Percentiles rank a stretch among this genome's conserved stretches.
These are phyloP conservation scores for Stylonectria norvegica DNA, from an alignment of 2,329 filamentous ascomycete genomes.

Conservation along the genomic window DNA sequence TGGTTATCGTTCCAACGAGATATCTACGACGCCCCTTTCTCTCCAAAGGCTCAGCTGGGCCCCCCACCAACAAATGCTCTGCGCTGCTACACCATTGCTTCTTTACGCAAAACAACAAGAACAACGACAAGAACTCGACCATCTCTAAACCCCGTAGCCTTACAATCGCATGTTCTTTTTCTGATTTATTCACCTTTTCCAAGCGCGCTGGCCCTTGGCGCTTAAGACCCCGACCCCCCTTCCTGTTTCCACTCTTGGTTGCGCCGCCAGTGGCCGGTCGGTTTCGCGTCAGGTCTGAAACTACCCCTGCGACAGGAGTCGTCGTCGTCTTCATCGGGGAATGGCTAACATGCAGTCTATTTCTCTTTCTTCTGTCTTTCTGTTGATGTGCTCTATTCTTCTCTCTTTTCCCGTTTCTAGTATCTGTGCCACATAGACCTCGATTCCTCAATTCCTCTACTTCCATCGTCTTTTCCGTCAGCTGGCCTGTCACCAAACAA, in stretches of 20 bases:
- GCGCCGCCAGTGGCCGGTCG: neutral
- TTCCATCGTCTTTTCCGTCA: neutral
- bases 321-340: conserved; percentile 6
- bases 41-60: too few species aligned
- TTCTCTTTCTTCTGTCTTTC: conserved; percentile 6
- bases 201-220: neutral
- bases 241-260: too few species aligned
- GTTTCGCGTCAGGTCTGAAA: neutral
- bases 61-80: too few species aligned
- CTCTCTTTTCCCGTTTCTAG: conserved; percentile 4
- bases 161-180: too few species aligned
- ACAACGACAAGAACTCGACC: too few species aligned
- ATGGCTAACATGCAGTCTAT: too few species aligned
- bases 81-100: too few species aligned
- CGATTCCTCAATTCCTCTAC: neutral
- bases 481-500: neutral
- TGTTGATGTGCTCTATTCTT: neutral
- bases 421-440: neutral
- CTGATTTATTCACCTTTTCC: too few species aligned
- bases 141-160: too few species aligned
- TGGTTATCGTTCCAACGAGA: too few species aligned
- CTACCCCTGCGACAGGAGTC: conserved; percentile 6
- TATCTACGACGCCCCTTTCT: too few species aligned
- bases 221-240: neutral
- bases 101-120: too few species aligned